Evolutionary conservation across 1,284 basidiomycete species (phyloP).

Genomic region (Rhodotorula sp.): DNA sequence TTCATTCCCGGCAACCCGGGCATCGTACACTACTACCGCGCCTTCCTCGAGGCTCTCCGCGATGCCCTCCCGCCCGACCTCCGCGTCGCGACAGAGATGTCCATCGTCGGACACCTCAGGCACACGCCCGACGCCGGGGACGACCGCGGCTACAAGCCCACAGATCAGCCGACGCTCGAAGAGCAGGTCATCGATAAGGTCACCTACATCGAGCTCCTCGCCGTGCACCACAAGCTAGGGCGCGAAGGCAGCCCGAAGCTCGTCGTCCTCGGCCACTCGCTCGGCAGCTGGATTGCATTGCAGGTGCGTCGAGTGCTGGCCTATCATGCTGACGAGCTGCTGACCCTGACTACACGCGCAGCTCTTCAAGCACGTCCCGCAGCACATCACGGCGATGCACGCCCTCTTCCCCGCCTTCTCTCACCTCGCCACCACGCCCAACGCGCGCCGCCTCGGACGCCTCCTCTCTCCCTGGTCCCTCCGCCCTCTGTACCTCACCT

Average conservation of each 20-base stretch:
- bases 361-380: slow-evolving; percentile 22
- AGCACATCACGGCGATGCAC: slow-evolving; percentile 11
- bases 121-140: slow-evolving; percentile 21
- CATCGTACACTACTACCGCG: slow-evolving; percentile 31
- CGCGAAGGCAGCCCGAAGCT: slow-evolving; percentile 10
- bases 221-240: slow-evolving; percentile 1
- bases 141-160: slow-evolving; percentile 7
- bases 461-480: slow-evolving; percentile 30
- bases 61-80: slow-evolving; percentile 8
- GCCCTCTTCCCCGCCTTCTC: slow-evolving; percentile 42
- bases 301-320: slow-evolving; percentile 15
- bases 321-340: too few relatives aligned
- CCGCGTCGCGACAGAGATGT: slow-evolving; percentile 14
- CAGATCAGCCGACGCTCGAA: slow-evolving; percentile 14
- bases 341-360: not conserved
- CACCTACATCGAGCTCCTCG: slow-evolving; percentile 31
- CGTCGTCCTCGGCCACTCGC: slow-evolving; percentile 39
- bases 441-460: slow-evolving; percentile 33
- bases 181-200: slow-evolving; percentile 42
- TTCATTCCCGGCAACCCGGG: slow-evolving; percentile 41
- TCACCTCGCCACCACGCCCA: slow-evolving; percentile 34
- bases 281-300: slow-evolving; percentile 34
- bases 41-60: slow-evolving; percentile 21
- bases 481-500: slow-evolving; percentile 34
- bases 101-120: slow-evolving; percentile 34